Conservation (phyloP, 1,284 basidiomycete genomes). For the Chondrostereum purpureum region DNA sequence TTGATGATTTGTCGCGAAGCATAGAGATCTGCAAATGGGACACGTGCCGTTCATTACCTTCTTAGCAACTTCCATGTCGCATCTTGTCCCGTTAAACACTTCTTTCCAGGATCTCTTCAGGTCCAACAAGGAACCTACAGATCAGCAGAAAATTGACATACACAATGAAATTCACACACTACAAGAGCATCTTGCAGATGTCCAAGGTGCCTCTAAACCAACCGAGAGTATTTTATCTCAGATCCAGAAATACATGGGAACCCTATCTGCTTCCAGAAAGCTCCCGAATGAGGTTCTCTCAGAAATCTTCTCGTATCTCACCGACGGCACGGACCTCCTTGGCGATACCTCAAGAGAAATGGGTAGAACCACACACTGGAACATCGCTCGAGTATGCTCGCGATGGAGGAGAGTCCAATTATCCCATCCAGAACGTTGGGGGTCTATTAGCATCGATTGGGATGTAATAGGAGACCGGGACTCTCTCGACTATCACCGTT, state of each 20-base stretch:
- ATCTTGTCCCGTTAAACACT: no score
- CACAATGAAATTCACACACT: neutral
- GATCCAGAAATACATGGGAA: neutral
- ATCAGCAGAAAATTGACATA: neutral
- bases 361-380: neutral
- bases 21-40: no score
- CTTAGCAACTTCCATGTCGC: no score
- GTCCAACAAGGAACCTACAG: neutral
- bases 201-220: neutral
- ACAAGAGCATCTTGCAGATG: neutral
- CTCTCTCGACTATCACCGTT: neutral
- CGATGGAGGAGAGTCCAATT: neutral
- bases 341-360: no score
- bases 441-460: neutral
- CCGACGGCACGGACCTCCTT: neutral
- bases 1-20: no score
- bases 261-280: neutral
- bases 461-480: neutral
- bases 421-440: neutral
- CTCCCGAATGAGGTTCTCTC: neutral
- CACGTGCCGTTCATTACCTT: no score
- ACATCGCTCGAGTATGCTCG: neutral
- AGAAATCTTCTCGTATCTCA: neutral
- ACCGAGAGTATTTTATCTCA: no score
- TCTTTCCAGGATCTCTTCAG: neutral